Conservation (phyloP, 257 asterid species). For the Nicotiana attenuata region DNA sequence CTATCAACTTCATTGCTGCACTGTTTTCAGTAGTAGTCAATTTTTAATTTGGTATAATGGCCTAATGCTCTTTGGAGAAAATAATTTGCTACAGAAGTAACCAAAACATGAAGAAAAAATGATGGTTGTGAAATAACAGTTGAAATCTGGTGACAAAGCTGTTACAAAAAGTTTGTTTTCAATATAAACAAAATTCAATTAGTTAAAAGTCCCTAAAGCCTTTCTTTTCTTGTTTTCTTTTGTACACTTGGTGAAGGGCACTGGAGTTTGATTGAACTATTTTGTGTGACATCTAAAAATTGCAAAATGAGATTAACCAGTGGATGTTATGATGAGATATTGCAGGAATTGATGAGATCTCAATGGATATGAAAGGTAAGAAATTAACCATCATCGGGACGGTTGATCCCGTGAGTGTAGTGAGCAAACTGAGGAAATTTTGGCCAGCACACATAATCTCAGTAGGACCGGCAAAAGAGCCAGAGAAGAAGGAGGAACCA, state of each 20-base stretch:
- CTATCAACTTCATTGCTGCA: slow-evolving; percentile 6
- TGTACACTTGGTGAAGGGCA: neutral
- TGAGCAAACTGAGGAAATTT: slow-evolving; percentile 66
- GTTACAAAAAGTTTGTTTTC: neutral
- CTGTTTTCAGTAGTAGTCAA: neutral
- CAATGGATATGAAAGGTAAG: slow-evolving; percentile 66
- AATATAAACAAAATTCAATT: neutral
- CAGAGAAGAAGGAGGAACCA: slow-evolving; percentile 76
- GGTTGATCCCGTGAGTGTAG: slow-evolving; percentile 78
- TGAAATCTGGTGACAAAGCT: neutral
- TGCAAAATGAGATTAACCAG: neutral
- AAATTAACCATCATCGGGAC: slow-evolving; percentile 69
- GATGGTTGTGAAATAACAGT: neutral
- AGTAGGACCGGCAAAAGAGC: slow-evolving; percentile 76
- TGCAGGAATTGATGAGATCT: slow-evolving; percentile 68
- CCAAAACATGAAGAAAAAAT: neutral
- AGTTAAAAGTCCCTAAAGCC: neutral
- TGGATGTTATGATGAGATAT: neutral
- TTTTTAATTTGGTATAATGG: neutral
- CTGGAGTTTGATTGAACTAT: neutral
- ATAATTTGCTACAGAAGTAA: neutral
- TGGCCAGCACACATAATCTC: slow-evolving; percentile 63
- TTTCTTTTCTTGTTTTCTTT: neutral
- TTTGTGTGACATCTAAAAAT: neutral
- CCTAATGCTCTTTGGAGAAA: neutral